Evolutionary conservation across 2,329 filamentous ascomycete genomes (phyloP).

Genomic region (Cladophialophora yegresii): DNA sequence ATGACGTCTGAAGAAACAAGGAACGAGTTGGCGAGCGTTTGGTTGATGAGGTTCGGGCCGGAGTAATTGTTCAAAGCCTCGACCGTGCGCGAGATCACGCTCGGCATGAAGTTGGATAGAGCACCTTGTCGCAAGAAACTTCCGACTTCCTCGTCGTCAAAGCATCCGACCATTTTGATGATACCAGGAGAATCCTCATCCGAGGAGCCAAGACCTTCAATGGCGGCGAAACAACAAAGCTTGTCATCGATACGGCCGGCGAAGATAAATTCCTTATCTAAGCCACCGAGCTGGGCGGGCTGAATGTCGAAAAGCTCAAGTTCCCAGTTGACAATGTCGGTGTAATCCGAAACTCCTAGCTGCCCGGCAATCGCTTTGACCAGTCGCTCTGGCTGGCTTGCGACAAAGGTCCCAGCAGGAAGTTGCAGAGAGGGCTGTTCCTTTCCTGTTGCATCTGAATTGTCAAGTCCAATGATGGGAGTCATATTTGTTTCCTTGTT

Average conservation of each 20-base stretch:
- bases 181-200: conserved; percentile 56
- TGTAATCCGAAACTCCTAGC: conserved; percentile 71
- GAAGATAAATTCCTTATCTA: conserved; percentile 93
- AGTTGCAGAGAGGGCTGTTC: conserved; percentile 36
- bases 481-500: conserved; percentile 94
- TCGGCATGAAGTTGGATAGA: conserved; percentile 81
- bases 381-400: conserved; percentile 80
- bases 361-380: conserved; percentile 79
- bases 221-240: conserved; percentile 89
- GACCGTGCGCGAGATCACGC: conserved; percentile 76
- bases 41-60: conserved; percentile 63
- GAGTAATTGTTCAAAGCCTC: conserved; percentile 52
- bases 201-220: conserved; percentile 74
- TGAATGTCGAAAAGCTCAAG: conserved; percentile 92
- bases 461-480: conserved; percentile 87
- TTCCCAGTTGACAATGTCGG: conserved; percentile 89
- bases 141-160: conserved; percentile 96
- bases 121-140: conserved; percentile 88
- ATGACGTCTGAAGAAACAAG: conserved; percentile 90
- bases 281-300: conserved; percentile 76
- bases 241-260: conserved; percentile 96
- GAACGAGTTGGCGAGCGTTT: conserved; percentile 90
- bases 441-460: conserved; percentile 56
- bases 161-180: conserved; percentile 88
- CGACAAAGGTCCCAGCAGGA: conserved; percentile 67